Conservation (phyloP, 192 early-diverging fungal genomes). For the Mortierella claussenii region DNA sequence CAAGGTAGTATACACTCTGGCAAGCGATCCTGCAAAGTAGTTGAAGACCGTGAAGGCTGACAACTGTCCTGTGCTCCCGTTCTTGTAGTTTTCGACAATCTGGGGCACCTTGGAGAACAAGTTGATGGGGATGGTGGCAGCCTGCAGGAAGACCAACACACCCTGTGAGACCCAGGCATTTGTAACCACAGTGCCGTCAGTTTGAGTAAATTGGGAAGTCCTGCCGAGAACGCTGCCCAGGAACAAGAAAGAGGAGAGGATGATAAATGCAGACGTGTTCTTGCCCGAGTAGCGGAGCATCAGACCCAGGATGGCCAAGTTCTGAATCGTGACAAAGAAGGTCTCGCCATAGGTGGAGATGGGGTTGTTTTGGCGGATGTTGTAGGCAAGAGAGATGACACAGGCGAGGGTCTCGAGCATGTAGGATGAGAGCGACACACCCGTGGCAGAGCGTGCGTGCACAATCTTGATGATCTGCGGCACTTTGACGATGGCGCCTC, state of each 20-base stretch:
- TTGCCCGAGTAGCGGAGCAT: constrained; percentile 70
- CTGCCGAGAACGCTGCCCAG: constrained; percentile 28
- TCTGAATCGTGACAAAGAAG: constrained; percentile 87
- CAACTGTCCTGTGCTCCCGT: constrained; percentile 89
- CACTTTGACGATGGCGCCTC: constrained; percentile 93
- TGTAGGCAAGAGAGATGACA: constrained; percentile 86
- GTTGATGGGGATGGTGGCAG: constrained; percentile 80
- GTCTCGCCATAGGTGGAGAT: constrained; percentile 91
- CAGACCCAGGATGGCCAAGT: constrained; percentile 78
- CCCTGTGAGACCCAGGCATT: constrained; percentile 64
- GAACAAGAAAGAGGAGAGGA: constrained; percentile 58
- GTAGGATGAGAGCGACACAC: constrained; percentile 84
- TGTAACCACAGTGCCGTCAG: constrained; percentile 53
- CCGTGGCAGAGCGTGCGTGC: constrained; percentile 72
- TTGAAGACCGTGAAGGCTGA: constrained; percentile 91
- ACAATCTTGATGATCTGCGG: constrained; percentile 97
- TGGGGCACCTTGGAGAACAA: constrained; percentile 90
- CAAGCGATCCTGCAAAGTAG: constrained; percentile 87
- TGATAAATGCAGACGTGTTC: constrained; percentile 43
- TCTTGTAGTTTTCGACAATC: constrained; percentile 84
- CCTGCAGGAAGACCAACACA: constrained; percentile 75
- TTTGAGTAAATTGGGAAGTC: constrained; percentile 26
- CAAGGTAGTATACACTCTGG: constrained; percentile 92
- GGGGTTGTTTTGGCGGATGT: constrained; percentile 82
- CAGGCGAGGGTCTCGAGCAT: constrained; percentile 87